Percentiles rank a stretch among this genome's conserved stretches.
These are phyloP conservation scores for Heteromeles arbutifolia DNA, from an alignment of 306 rosid species.

Conservation along the genomic window DNA sequence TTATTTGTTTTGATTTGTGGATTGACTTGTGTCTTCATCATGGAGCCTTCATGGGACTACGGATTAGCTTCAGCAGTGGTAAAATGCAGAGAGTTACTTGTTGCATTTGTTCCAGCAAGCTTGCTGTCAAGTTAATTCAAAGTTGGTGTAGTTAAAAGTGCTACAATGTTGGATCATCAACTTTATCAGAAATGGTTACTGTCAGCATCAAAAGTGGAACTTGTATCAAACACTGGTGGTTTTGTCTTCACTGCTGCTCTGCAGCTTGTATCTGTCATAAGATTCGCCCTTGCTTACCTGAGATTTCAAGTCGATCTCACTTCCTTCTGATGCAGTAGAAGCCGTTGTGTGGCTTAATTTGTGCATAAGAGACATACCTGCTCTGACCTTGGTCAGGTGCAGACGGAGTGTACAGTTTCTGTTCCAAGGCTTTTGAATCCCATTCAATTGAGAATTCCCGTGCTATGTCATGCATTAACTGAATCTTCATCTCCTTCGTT, in stretches of 20 bases:
- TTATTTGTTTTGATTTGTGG: no score
- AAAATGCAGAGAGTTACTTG: no score
- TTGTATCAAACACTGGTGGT: no score
- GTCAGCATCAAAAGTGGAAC: no score
- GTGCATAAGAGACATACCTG: neutral
- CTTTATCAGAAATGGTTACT: no score
- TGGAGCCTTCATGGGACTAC: no score
- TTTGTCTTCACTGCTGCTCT: slow-evolving; percentile 50
- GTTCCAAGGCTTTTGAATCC: slow-evolving; percentile 56
- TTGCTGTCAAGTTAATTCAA: no score
- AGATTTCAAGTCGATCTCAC: neutral
- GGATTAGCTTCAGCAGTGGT: no score
- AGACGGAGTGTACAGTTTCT: slow-evolving; percentile 33
- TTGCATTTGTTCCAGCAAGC: no score
- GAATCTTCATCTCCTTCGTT: slow-evolving; percentile 57
- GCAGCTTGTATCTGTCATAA: slow-evolving; percentile 23
- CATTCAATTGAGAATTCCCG: slow-evolving; percentile 56
- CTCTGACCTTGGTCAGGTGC: slow-evolving; percentile 22
- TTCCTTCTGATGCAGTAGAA: slow-evolving; percentile 5
- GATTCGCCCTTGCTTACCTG: slow-evolving; percentile 6
- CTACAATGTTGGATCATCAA: no score
- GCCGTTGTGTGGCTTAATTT: neutral
- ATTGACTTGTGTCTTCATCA: no score
- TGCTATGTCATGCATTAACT: slow-evolving; percentile 55
- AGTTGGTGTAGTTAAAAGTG: no score